A percentile compares a stretch with the other conserved stretches of the same genome.
Conservation (phyloP, 1,284 basidiomycete genomes). For the Ustilago cynodontis region DNA sequence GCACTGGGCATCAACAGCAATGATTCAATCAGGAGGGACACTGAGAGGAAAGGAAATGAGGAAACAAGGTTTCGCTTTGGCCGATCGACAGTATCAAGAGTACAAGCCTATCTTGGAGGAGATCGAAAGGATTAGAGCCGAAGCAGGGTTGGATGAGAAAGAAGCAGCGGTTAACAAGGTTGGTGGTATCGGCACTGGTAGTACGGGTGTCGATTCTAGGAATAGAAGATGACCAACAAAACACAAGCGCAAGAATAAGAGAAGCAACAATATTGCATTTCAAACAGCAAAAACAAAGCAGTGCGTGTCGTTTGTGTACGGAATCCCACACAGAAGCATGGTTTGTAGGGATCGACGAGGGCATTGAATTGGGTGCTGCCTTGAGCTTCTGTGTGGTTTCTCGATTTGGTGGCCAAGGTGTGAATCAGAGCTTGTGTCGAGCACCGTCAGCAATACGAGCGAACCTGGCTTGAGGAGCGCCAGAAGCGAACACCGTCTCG, state of each 20-base stretch:
- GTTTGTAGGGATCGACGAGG: no score
- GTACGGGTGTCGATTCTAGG: constrained; percentile 50
- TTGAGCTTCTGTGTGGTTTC: no score
- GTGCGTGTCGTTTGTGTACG: not conserved
- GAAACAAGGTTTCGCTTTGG: constrained; percentile 74
- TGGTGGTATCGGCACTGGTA: constrained; percentile 48
- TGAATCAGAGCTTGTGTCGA: constrained; percentile 50
- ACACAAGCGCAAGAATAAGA: not conserved
- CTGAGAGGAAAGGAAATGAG: constrained; percentile 84
- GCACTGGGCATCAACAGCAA: constrained; percentile 84
- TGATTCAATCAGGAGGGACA: constrained; percentile 73
- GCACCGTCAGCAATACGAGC: constrained; percentile 46
- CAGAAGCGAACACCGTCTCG: constrained; percentile 49
- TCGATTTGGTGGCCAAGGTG: no score
- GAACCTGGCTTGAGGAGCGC: constrained; percentile 44
- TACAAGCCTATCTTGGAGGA: constrained; percentile 68
- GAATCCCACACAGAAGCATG: no score
- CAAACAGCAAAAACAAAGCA: not conserved
- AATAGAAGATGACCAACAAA: constrained; percentile 37
- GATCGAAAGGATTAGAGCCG: constrained; percentile 84
- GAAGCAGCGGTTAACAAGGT: constrained; percentile 73
- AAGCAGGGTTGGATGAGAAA: constrained; percentile 87
- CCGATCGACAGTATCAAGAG: constrained; percentile 63
- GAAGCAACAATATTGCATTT: not conserved
- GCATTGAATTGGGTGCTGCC: no score